A percentile compares a stretch with the other conserved stretches of the same genome.
phyloP scores from a whole-genome alignment of 108 stramenopile genomes.

The Fragilariopsis cylindrus region DNA sequence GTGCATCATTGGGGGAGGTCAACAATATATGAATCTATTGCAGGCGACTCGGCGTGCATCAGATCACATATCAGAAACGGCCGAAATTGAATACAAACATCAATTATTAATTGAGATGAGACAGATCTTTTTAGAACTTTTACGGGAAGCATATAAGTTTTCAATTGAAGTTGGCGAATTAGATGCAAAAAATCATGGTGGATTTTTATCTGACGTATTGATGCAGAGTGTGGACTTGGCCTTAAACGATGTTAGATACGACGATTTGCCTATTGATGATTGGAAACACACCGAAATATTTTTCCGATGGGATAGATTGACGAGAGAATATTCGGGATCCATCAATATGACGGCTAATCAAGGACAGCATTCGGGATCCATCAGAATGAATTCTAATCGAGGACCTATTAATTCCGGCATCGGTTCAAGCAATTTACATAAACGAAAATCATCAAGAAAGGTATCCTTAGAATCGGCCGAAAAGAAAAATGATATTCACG shows the following conservation, averaged over 20 bases:
- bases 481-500: too few species aligned
- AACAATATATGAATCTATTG: neutral
- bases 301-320: neutral
- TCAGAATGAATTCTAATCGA: too few species aligned
- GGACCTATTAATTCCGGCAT: too few species aligned
- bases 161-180: neutral
- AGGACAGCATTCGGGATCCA: too few species aligned
- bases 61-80: neutral
- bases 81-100: conserved; percentile 2
- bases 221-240: conserved; percentile 3
- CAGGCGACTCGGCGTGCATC: neutral
- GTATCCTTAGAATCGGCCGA: too few species aligned
- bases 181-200: neutral
- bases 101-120: conserved; percentile 9
- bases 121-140: neutral
- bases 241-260: conserved; percentile 3
- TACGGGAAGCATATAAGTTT: neutral
- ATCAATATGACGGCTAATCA: too few species aligned
- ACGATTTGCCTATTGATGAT: neutral
- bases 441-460: too few species aligned
- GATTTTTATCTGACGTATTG: conserved; percentile 4
- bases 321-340: neutral
- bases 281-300: conserved; percentile 13
- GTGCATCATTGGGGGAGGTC: neutral
- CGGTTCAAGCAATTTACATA: too few species aligned